Evolutionary conservation across 371 early-diverging fungal genomes (phyloP).

Genomic region (Mucor mucedo): DNA sequence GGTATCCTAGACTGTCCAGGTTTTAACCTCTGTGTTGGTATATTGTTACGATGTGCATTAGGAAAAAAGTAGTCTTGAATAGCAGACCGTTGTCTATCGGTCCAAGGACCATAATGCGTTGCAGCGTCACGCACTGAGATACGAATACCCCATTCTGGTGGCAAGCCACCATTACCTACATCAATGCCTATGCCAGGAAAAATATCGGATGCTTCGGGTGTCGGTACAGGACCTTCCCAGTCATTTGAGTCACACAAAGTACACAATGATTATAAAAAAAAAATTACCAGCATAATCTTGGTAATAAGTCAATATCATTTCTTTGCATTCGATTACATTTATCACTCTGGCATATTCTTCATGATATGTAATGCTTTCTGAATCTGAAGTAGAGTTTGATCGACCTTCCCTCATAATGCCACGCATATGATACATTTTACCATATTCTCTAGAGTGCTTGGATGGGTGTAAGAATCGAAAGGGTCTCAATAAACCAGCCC

Average conservation of each 20-base stretch:
- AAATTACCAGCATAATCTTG: constrained; percentile 71
- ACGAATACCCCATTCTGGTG: constrained; percentile 80
- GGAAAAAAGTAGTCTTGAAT: constrained; percentile 86
- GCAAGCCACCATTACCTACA: constrained; percentile 65
- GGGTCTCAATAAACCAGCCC: constrained; percentile 5
- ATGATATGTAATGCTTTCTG: constrained; percentile 46
- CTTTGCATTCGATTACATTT: constrained; percentile 68
- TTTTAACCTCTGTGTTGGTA: constrained; percentile 50
- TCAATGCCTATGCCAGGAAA: constrained; percentile 43
- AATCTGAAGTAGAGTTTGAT: constrained; percentile 24
- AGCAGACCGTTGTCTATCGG: constrained; percentile 73
- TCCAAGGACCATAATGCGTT: constrained; percentile 87
- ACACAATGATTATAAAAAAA: not conserved
- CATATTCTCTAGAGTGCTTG: constrained; percentile 33
- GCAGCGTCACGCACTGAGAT: constrained; percentile 64
- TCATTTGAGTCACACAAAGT: constrained; percentile 12
- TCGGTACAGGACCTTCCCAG: constrained; percentile 56
- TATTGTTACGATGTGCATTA: constrained; percentile 60
- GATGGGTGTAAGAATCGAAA: constrained; percentile 25
- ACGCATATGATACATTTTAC: constrained; percentile 52
- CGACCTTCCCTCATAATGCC: constrained; percentile 55
- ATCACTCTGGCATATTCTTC: constrained; percentile 79
- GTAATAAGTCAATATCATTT: constrained; percentile 69
- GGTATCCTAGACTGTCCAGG: constrained; percentile 67
- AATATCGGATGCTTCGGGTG: constrained; percentile 22